Base-by-base conservation (phyloP, 2,329 filamentous ascomycete species). In the Hypoxylon rubiginosum region DNA sequence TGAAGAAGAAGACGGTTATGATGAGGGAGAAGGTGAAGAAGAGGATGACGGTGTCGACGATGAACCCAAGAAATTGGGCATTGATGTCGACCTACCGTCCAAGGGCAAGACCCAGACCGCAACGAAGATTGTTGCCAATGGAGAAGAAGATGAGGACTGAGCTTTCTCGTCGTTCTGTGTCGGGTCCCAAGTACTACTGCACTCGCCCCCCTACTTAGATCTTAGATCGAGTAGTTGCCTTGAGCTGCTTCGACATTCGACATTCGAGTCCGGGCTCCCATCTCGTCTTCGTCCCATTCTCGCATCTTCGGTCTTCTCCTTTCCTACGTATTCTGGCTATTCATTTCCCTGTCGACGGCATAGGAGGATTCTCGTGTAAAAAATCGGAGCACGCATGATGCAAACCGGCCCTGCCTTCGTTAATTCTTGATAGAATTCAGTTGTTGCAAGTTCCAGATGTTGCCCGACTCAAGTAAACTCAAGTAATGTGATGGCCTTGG, bases 51-150 rank as follows among this genome's bases (percentile, higher is more conserved):
- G 50, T 5, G 68, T 68, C 1, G 74, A 67, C 1, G 74, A 69
- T 2, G 72, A 69, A 19, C 69, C 68, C 13, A 75, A 76, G 57
- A 76, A 74, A 45, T 34, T 59, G 15, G 66, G 63, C 32, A 70
- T 73, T 24, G 74, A 69, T 15, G 74, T 79, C 4, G 74, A 75
- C 26, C 66, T 53, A 15, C 70, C 74, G 4, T 32, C 55, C 28
- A 67, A 69, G n/a, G 64, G 45, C 24, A 71, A 68, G 50, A 67
- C 67, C 26, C 68, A 66, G 34, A 45, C 52, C 32, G 61, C 60
- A 39, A 64, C 66, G 13, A 53, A 62, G 30, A 59, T 69, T 36
- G 70, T 66, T 34, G 63, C 63, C 41, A 74, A 66, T 39, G 74
- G 73, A 8, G 71, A 75, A 19, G 74, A 75, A 34, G 61, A 41